These are phyloP conservation scores for Cladosporium sp. DNA, from an alignment of 2,329 filamentous ascomycete species.

Conservation along the genomic window DNA sequence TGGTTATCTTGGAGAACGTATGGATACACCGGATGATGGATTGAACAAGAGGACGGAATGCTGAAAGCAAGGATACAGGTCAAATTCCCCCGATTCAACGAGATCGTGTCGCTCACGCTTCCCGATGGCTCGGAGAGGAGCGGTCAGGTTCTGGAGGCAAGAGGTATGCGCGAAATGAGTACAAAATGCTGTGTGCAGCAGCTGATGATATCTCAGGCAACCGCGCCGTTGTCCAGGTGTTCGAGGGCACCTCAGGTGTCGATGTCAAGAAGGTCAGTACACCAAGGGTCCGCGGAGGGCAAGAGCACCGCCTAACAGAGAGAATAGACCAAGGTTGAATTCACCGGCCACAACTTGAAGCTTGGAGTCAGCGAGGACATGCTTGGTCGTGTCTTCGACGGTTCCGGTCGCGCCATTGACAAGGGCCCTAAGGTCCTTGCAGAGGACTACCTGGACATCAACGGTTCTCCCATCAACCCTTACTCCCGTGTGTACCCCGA, in stretches of 20 bases:
- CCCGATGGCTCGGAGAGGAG: conserved; percentile 91
- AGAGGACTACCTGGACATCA: conserved; percentile 98
- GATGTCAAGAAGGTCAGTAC: conserved; percentile 83
- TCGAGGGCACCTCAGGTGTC: conserved; percentile 93
- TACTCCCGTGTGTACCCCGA: conserved; percentile 97
- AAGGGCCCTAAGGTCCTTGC: conserved; percentile 97
- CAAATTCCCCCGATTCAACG: conserved; percentile 96
- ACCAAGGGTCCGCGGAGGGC: not conserved
- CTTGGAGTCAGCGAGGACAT: conserved; percentile 99
- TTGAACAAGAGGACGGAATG: not conserved
- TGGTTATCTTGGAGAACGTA: conserved; percentile 97
- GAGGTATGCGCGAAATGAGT: conserved; percentile 57
- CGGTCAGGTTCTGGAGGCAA: conserved; percentile 93
- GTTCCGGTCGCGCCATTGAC: conserved; percentile 95
- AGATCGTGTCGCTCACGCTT: conserved; percentile 93
- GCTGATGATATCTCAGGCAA: conserved; percentile 56
- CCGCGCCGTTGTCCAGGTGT: conserved; percentile 95
- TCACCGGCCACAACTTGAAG: conserved; percentile 95
- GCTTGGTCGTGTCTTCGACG: conserved; percentile 97
- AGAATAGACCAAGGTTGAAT: conserved; percentile 85
- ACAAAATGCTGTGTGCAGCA: conserved; percentile 6
- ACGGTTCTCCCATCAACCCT: conserved; percentile 96
- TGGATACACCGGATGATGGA: conserved; percentile 30
- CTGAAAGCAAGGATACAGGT: conserved; percentile 53
- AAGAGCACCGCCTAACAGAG: conserved; percentile 3